These are phyloP conservation scores for Cercospora sesami DNA, from an alignment of 2,329 filamentous ascomycete genomes.

Conservation along the genomic window DNA sequence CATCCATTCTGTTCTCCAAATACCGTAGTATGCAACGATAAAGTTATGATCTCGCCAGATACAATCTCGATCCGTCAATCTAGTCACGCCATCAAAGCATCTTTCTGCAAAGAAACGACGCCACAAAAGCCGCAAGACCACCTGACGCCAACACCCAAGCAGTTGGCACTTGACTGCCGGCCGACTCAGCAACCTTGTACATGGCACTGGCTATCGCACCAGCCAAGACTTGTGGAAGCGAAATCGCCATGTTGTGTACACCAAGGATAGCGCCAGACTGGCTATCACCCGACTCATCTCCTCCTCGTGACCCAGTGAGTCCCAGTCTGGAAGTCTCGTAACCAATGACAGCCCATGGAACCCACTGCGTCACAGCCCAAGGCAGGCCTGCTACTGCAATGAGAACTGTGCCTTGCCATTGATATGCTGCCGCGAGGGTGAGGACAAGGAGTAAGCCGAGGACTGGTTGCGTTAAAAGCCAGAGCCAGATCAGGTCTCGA, in stretches of 20 bases:
- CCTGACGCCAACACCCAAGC: slow-evolving; percentile 26
- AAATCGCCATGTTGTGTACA: slow-evolving; percentile 29
- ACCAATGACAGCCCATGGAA: slow-evolving; percentile 25
- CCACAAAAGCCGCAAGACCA: slow-evolving; percentile 26
- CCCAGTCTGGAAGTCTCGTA: slow-evolving; percentile 24
- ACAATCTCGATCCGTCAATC: not conserved
- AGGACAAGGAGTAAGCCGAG: slow-evolving; percentile 24
- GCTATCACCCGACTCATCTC: slow-evolving; percentile 12
- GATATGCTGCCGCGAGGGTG: slow-evolving; percentile 21
- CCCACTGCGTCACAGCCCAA: slow-evolving; percentile 29
- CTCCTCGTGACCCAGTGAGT: slow-evolving; percentile 9
- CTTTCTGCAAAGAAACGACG: slow-evolving; percentile 16
- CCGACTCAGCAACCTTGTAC: slow-evolving; percentile 24
- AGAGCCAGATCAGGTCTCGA: slow-evolving; percentile 23
- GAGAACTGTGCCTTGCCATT: slow-evolving; percentile 29
- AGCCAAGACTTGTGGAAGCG: slow-evolving; percentile 24
- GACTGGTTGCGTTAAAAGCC: slow-evolving; percentile 24
- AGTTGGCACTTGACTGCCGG: slow-evolving; percentile 25
- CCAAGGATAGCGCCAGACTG: slow-evolving; percentile 26
- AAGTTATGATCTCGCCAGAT: not conserved
- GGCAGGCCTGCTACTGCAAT: slow-evolving; percentile 22
- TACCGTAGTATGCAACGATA: not conserved
- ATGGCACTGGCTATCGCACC: slow-evolving; percentile 21
- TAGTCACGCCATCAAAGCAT: slow-evolving; percentile 11
- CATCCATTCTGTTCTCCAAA: not conserved